Evolutionary conservation across 129 eudicot species (phyloP).

Genomic region (Sambucus nigra): DNA sequence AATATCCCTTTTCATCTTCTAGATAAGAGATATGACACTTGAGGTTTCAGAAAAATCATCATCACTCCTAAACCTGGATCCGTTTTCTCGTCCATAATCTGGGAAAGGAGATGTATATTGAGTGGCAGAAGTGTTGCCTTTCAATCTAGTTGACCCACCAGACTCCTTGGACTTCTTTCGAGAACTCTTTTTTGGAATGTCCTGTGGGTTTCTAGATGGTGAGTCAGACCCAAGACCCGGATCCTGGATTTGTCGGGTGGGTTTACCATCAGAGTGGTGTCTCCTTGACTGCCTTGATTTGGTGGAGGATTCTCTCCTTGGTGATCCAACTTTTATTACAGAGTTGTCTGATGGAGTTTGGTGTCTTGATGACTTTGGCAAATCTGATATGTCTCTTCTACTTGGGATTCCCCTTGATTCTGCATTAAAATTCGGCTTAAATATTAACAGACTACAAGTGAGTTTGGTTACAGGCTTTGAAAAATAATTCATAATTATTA

Average conservation of each 20-base stretch:
- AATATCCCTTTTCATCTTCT: too few species aligned
- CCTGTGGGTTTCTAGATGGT: slow-evolving; percentile 19
- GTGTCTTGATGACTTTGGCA: slow-evolving; percentile 39
- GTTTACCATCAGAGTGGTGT: slow-evolving; percentile 36
- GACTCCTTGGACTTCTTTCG: slow-evolving; percentile 64
- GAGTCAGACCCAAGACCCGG: slow-evolving; percentile 8
- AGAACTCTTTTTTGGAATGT: slow-evolving; percentile 42
- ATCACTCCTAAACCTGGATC: too few species aligned
- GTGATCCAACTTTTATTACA: slow-evolving; percentile 12
- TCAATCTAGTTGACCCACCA: slow-evolving; percentile 19
- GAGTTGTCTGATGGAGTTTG: slow-evolving; percentile 23
- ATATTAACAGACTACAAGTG: too few species aligned
- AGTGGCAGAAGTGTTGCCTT: slow-evolving; percentile 11
- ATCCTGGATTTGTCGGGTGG: slow-evolving; percentile 30
- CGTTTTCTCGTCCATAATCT: slow-evolving; percentile 17
- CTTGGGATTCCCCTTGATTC: slow-evolving; percentile 5
- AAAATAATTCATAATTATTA: background rate
- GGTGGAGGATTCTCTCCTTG: slow-evolving; percentile 22
- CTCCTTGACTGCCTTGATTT: slow-evolving; percentile 36
- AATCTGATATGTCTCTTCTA: slow-evolving; percentile 17
- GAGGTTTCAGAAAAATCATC: too few species aligned
- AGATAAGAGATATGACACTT: too few species aligned
- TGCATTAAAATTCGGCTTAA: slow-evolving; percentile 17
- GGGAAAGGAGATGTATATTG: background rate
- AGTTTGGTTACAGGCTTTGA: too few species aligned